Percentiles rank a stretch among this genome's conserved stretches.
Conservation (phyloP, 169 alveolate species). For the Eimeria praecox region DNA sequence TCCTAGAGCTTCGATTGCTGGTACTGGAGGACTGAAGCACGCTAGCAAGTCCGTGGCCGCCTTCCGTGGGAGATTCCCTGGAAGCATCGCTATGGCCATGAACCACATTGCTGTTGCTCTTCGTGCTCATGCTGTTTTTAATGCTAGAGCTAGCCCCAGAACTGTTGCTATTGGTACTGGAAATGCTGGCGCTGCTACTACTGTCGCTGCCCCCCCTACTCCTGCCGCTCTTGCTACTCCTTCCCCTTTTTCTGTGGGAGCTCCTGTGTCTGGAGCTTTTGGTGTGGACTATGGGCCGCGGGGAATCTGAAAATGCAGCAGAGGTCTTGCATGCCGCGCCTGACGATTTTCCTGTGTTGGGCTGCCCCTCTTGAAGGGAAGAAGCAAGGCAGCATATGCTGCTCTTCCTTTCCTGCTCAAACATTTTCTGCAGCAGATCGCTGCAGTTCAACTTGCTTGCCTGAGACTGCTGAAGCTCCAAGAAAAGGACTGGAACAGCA, state of each 20-base stretch:
- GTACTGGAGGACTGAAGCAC: constrained; percentile 16
- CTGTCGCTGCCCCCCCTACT: constrained; percentile 13
- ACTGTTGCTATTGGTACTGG: background rate
- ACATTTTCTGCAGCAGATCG: constrained; percentile 10
- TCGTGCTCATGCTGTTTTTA: background rate
- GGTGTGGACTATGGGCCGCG: constrained; percentile 12
- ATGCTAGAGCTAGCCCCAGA: background rate
- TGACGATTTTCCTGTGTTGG: background rate
- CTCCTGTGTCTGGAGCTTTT: background rate
- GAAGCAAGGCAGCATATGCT: background rate
- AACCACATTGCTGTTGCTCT: background rate
- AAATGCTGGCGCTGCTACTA: constrained; percentile 6
- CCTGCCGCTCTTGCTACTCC: constrained; percentile 13
- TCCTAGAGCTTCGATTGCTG: constrained; percentile 22
- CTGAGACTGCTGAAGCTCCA: constrained; percentile 33
- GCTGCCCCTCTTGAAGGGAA: constrained; percentile 3
- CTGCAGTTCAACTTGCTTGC: constrained; percentile 12
- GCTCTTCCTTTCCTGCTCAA: background rate
- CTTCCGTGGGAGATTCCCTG: background rate
- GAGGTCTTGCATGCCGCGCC: background rate
- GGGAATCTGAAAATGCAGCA: background rate
- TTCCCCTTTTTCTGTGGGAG: background rate
- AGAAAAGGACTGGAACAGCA: constrained; percentile 49
- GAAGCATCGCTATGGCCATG: background rate
- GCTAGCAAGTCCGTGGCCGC: background rate